Base-by-base conservation (phyloP, 495 filamentous ascomycete species). In the Neurospora cerealis region DNA sequence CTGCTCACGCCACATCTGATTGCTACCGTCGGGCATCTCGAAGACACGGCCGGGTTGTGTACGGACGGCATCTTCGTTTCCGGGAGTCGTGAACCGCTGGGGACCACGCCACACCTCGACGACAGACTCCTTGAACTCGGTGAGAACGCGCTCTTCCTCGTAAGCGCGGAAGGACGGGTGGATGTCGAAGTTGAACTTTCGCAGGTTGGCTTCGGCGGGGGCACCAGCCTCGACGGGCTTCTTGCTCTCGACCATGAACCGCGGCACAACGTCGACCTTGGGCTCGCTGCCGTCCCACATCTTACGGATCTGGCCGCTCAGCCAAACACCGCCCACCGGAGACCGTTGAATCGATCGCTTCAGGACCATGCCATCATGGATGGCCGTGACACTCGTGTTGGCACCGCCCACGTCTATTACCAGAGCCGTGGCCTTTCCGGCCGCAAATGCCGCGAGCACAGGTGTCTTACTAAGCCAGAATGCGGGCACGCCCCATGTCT, bases 41-140 rank as follows among this genome's bases (percentile, higher is more conserved):
- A 98, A 99, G 7, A 95, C 92, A 34, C 93, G 91, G 32, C 91
- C 92, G 2, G 90, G 91, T 73, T 86, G 87, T 70, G 79, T 82
- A 73, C 85, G 88, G 19, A 88, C 90, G 41, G 88, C 82, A 39
- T 97, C 94, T 75, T 94, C 88, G 74, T 88, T 90, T 41, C 86
- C 85, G 7, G 87, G 85, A 46, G 86, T 85, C 6, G 86, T 80
- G 72, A 92, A 89, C 32, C 88, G 87, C 71, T 91, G 91, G 0
- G 93, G 93, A 1, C 94, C 93, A n/a, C 88, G 86, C 95, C 95
- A 98, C 37, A 94, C 89, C 79, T 97, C 92, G 36, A 98, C 95
- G 62, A 97, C 94, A 69, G 91, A 95, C 84, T 99, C 96, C 84
- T 99, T 99, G 87, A 98, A 99, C 79, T 97, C 93, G 46, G 91